Conservation (phyloP, 176 grass and related monocot genomes). For the Oryza rufipogon region DNA sequence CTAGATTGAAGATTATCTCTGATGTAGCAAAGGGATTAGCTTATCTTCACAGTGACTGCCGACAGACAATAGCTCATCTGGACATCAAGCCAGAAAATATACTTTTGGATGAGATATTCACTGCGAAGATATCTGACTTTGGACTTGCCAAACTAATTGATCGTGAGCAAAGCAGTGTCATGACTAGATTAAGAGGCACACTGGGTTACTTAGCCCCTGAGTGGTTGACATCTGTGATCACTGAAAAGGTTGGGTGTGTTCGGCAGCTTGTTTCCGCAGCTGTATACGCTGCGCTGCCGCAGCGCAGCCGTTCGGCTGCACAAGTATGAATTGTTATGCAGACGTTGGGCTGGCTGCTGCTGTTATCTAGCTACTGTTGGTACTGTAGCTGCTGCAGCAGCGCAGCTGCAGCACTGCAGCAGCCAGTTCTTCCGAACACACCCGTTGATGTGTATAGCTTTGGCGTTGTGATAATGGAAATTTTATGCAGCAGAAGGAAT, state of each 20-base stretch:
- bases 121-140: slow-evolving; percentile 66
- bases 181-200: slow-evolving; percentile 62
- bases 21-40: slow-evolving; percentile 48
- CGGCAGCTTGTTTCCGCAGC: too few relatives aligned
- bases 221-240: slow-evolving; percentile 56
- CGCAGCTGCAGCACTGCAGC: too few relatives aligned
- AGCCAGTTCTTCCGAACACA: too few relatives aligned
- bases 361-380: too few relatives aligned
- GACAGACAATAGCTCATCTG: slow-evolving; percentile 54
- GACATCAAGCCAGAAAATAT: slow-evolving; percentile 79
- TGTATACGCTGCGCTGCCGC: too few relatives aligned
- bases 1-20: slow-evolving; percentile 43
- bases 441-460: slow-evolving; percentile 63
- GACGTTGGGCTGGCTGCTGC: too few relatives aligned
- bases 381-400: too few relatives aligned
- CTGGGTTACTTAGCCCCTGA: slow-evolving; percentile 62
- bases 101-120: slow-evolving; percentile 50
- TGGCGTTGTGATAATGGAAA: slow-evolving; percentile 56
- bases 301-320: too few relatives aligned
- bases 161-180: slow-evolving; percentile 51
- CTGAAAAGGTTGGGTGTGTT: slow-evolving; percentile 54
- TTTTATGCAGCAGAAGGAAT: slow-evolving; percentile 57
- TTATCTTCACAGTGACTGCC: slow-evolving; percentile 68
- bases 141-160: slow-evolving; percentile 64
- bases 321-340: too few relatives aligned